A percentile compares a stretch with the other conserved stretches of the same genome.
These are phyloP conservation scores for Limonium bicolor DNA, from an alignment of 148 eudicot genomes.

Conservation along the genomic window DNA sequence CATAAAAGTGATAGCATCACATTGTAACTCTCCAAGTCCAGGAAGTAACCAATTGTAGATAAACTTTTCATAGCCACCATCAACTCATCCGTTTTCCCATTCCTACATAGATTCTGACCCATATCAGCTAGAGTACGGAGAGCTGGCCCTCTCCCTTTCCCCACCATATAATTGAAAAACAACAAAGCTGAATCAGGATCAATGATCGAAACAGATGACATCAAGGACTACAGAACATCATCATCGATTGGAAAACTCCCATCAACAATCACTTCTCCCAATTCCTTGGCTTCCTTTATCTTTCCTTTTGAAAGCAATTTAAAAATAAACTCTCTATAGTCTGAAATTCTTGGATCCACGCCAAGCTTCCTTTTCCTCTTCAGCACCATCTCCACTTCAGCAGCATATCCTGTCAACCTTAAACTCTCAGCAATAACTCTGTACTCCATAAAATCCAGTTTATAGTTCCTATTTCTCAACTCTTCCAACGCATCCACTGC, in stretches of 20 bases:
- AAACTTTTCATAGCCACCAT: conserved; percentile 33
- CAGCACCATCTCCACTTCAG: conserved; percentile 44
- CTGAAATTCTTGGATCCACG: conserved; percentile 60
- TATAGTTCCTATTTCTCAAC: conserved; percentile 54
- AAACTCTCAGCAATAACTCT: conserved; percentile 62
- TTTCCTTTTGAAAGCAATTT: conserved; percentile 46
- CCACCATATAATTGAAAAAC: conserved; percentile 60
- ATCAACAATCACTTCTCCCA: conserved; percentile 55
- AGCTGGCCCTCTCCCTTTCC: conserved; percentile 34
- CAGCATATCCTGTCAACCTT: conserved; percentile 35
- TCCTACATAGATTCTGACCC: conserved; percentile 39
- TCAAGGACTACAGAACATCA: conserved; percentile 60
- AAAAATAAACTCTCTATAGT: conserved; percentile 43
- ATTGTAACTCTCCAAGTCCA: conserved; percentile 32
- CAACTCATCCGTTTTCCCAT: conserved; percentile 41
- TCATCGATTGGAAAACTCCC: conserved; percentile 81
- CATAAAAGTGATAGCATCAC: conserved; percentile 51
- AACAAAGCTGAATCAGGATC: conserved; percentile 43
- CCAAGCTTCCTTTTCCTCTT: conserved; percentile 85
- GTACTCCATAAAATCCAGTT: conserved; percentile 90
- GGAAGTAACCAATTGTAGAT: conserved; percentile 48
- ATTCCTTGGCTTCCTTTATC: conserved; percentile 57
- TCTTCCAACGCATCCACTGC: conserved; percentile 42
- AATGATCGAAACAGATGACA: conserved; percentile 48
- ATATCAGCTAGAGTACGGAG: conserved; percentile 37